Base-by-base conservation (phyloP, 208 protist species). In the Trypanosoma rangeli region DNA sequence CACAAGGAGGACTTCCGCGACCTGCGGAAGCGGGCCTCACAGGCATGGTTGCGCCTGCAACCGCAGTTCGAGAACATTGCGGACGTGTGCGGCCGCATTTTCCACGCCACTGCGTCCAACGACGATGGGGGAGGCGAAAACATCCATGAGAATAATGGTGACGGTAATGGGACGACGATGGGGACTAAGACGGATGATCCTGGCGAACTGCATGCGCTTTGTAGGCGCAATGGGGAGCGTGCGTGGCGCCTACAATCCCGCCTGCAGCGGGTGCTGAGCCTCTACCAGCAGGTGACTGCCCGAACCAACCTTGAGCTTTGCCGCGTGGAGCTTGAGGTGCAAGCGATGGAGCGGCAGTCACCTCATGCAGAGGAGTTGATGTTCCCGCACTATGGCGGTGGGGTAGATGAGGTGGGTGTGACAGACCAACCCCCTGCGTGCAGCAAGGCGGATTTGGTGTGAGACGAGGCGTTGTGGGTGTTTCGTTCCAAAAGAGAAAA, bases 191-290 rank as follows among this genome's bases (percentile, higher is more conserved):
- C 39, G 26, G 29, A 26, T 35, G 56, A 49, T 29, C 37, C 39
- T 18, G 46, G 1, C 3, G 33, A 39, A 58, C 16, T 57, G 29
- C 67, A 72, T 55, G 29, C 55, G 18, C 48, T 72, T 29, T 72
- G 67, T 33, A 39, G 67, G 35, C 28, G 48, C 28, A 72, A 72
- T 49, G 67, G n/a, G 24, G 67, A 64, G 48, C 56, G 67, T 53
- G 33, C 46, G 1, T 10, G n/a, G 8, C 18, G 44, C 5, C n/a
- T 72, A 13, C 56, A 72, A 20, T n/a, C 20, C 7, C 24, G 67
- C 28, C 24, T 72, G 26, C 22, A 31, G 54, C 56, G 48, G 31
- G 31, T 58, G n/a, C 29, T 64, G 58, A 46, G 53, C 8, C 22
- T 20, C 10, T 64, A 72, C 49, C 24, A 49, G 8, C 29, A 44